Evolutionary conservation across 148 eudicot genomes (phyloP).

Genomic region (Rhododendron molle): DNA sequence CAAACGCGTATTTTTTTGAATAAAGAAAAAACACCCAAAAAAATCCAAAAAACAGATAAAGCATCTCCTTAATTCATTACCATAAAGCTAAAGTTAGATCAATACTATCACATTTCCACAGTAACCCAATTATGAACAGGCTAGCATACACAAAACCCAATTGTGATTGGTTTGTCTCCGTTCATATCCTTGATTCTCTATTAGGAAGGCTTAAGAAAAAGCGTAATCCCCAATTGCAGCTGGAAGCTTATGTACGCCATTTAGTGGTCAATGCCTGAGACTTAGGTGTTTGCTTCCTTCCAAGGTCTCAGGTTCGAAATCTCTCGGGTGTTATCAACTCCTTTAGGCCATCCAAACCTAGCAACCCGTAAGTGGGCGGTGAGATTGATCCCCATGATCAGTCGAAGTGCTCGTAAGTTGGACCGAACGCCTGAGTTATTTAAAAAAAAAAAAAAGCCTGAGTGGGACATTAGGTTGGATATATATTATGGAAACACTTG

Average conservation of each 20-base stretch:
- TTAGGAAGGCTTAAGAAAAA: neutral
- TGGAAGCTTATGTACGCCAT: conserved; percentile 22
- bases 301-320: neutral
- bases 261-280: neutral
- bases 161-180: conserved; percentile 49
- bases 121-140: conserved; percentile 14
- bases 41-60: neutral
- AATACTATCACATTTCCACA: neutral
- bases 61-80: neutral
- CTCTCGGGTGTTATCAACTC: too few species aligned
- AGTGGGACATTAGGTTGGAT: neutral
- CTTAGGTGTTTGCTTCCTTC: neutral
- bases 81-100: neutral
- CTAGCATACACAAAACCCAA: conserved; percentile 34
- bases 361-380: too few species aligned
- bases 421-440: too few species aligned
- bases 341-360: fast-evolving
- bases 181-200: conserved; percentile 16
- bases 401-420: neutral
- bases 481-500: neutral
- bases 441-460: neutral
- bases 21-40: too few species aligned
- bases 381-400: too few species aligned
- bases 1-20: too few species aligned
- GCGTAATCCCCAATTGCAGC: neutral